Evolutionary conservation across 73 alveolate genomes (phyloP).

Genomic region (Tetrahymena thermophila): DNA sequence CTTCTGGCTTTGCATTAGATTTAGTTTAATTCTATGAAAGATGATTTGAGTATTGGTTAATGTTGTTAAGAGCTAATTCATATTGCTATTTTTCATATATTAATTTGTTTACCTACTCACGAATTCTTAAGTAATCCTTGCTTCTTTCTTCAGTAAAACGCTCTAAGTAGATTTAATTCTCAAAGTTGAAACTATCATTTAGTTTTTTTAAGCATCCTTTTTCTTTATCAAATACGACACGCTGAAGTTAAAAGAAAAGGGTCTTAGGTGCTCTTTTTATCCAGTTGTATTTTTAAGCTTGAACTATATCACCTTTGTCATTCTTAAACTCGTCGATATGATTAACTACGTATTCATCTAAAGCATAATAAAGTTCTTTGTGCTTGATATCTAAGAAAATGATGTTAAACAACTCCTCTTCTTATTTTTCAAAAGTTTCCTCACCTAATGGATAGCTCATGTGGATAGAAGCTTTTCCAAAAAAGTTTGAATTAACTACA

Average conservation of each 20-base stretch:
- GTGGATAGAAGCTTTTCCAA: slow-evolving; percentile 21
- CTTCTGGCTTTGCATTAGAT: not conserved
- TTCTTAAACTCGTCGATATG: slow-evolving; percentile 49
- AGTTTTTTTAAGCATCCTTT: slow-evolving; percentile 38
- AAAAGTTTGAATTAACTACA: slow-evolving; percentile 4
- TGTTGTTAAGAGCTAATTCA: not conserved
- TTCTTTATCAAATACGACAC: slow-evolving; percentile 52
- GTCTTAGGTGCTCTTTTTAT: slow-evolving; percentile 51
- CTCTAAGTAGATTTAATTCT: slow-evolving; percentile 59
- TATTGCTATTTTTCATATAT: not conserved
- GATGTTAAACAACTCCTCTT: slow-evolving; percentile 42
- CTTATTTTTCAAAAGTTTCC: slow-evolving; percentile 6
- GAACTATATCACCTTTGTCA: slow-evolving; percentile 27
- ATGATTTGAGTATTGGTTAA: not conserved
- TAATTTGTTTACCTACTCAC: slow-evolving; percentile 38
- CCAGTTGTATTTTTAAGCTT: slow-evolving; percentile 52
- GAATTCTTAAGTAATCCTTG: slow-evolving; percentile 22
- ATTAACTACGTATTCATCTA: slow-evolving; percentile 47
- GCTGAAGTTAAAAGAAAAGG: slow-evolving; percentile 51
- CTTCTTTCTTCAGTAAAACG: slow-evolving; percentile 55
- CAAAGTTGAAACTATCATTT: slow-evolving; percentile 60
- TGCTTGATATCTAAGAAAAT: slow-evolving; percentile 48
- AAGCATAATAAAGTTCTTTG: slow-evolving; percentile 58
- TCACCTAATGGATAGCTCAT: slow-evolving; percentile 5
- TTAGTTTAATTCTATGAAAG: not conserved